Percentiles rank a stretch among this genome's conserved stretches.
Evolutionary conservation across 768 basidiomycete genomes (phyloP).

Genomic region (Rhizopogon sp.): DNA sequence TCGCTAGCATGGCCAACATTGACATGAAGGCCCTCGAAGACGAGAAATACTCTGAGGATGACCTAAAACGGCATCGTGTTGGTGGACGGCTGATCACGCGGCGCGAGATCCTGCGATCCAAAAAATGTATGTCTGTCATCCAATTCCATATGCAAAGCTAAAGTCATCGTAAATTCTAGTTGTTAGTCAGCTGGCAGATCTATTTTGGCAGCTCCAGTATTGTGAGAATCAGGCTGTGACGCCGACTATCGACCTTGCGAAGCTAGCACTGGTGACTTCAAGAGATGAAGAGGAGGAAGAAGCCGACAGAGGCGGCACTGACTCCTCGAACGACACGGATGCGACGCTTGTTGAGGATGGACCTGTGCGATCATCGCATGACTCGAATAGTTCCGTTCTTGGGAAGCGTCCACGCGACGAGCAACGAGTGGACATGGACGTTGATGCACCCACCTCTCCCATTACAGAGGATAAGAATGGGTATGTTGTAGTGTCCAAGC

Average conservation of each 20-base stretch:
- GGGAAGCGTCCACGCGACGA: slow-evolving; percentile 64
- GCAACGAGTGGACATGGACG: slow-evolving; percentile 53
- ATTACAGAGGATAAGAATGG: slow-evolving; percentile 35
- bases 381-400: slow-evolving; percentile 50
- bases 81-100: slow-evolving; percentile 81
- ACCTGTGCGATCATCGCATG: slow-evolving; percentile 31
- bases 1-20: slow-evolving; percentile 52
- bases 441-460: slow-evolving; percentile 22
- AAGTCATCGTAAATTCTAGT: slow-evolving; percentile 41
- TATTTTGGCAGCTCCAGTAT: slow-evolving; percentile 75
- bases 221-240: slow-evolving; percentile 65
- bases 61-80: slow-evolving; percentile 78
- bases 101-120: slow-evolving; percentile 77
- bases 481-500: slow-evolving; percentile 36
- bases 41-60: slow-evolving; percentile 74
- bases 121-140: slow-evolving; percentile 58
- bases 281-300: slow-evolving; percentile 88
- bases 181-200: slow-evolving; percentile 68
- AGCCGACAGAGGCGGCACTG: slow-evolving; percentile 64
- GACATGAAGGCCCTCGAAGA: slow-evolving; percentile 55
- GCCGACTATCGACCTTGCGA: slow-evolving; percentile 82
- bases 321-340: slow-evolving; percentile 83
- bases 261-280: slow-evolving; percentile 85
- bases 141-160: slow-evolving; percentile 3
- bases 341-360: slow-evolving; percentile 84